Percentiles rank a stretch among this genome's conserved stretches.
These are phyloP conservation scores for Vitis rotundifolia DNA, from an alignment of 164 flowering plant species.

Conservation along the genomic window DNA sequence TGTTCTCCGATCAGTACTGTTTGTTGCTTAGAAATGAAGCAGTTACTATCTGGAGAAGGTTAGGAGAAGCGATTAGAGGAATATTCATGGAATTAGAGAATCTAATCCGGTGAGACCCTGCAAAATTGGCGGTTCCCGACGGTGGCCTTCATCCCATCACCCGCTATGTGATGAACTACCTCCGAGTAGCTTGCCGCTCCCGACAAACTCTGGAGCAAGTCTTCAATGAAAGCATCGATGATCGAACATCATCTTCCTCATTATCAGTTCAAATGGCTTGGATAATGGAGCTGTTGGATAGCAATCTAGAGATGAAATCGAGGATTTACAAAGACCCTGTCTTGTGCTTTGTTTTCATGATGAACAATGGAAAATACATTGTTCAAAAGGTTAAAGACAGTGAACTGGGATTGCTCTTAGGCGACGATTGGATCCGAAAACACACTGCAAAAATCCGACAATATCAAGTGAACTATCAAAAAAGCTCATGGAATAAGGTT, in stretches of 20 bases:
- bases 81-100: slow-evolving; percentile 92
- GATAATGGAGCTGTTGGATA: slow-evolving; percentile 93
- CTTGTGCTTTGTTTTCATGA: slow-evolving; percentile 70
- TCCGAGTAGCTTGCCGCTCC: slow-evolving; percentile 75
- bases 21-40: slow-evolving; percentile 68
- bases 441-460: slow-evolving; percentile 68
- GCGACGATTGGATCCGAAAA: slow-evolving; percentile 91
- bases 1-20: slow-evolving; percentile 74
- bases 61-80: slow-evolving; percentile 82
- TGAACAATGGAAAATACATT: slow-evolving; percentile 90
- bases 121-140: slow-evolving; percentile 72
- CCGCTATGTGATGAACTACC: slow-evolving; percentile 92
- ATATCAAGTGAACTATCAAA: slow-evolving; percentile 53
- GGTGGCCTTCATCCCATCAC: slow-evolving; percentile 93
- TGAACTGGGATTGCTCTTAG: slow-evolving; percentile 70
- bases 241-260: slow-evolving; percentile 39
- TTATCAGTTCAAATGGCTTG: slow-evolving; percentile 78
- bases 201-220: slow-evolving; percentile 70
- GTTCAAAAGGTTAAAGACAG: slow-evolving; percentile 76
- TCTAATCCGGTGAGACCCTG: slow-evolving; percentile 78
- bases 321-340: slow-evolving; percentile 72
- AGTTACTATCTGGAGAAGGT: slow-evolving; percentile 59
- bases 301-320: slow-evolving; percentile 83
- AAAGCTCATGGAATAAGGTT: slow-evolving; percentile 77
- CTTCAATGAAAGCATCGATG: slow-evolving; percentile 54